phyloP scores from a whole-genome alignment of 345 rosid genomes.

The Eucalyptus pumila region DNA sequence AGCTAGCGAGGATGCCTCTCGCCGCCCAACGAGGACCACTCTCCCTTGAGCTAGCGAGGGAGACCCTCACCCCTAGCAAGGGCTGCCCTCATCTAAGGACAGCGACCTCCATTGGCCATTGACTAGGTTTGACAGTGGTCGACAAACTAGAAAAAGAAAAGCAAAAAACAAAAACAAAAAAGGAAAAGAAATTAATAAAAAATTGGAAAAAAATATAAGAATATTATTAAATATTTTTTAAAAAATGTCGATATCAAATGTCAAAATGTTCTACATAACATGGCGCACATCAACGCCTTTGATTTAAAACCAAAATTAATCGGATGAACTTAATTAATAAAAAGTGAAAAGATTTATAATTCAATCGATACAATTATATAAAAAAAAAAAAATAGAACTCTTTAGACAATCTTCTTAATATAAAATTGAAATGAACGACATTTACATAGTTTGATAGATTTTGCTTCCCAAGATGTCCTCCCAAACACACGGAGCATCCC shows the following conservation, averaged over 20 bases:
- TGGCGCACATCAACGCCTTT: accelerated
- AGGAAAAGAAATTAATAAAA: too few relatives aligned
- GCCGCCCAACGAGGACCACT: accelerated
- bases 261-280: too few relatives aligned
- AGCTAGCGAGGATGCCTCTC: accelerated
- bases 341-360: too few relatives aligned
- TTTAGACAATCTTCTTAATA: background rate
- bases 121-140: accelerated
- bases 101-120: accelerated
- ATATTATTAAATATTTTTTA: too few relatives aligned
- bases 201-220: too few relatives aligned
- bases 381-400: accelerated
- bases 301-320: accelerated
- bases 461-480: background rate
- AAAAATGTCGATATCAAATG: too few relatives aligned
- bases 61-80: too few relatives aligned
- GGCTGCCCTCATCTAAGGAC: too few relatives aligned
- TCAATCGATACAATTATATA: accelerated
- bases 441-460: background rate
- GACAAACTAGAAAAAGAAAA: accelerated
- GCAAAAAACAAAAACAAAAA: accelerated
- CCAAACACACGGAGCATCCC: accelerated
- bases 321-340: accelerated
- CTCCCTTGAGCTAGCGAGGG: too few relatives aligned
- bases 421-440: background rate